Conservation (phyloP, 2,329 filamentous ascomycete species). For the Sordariomycetes sp. region DNA sequence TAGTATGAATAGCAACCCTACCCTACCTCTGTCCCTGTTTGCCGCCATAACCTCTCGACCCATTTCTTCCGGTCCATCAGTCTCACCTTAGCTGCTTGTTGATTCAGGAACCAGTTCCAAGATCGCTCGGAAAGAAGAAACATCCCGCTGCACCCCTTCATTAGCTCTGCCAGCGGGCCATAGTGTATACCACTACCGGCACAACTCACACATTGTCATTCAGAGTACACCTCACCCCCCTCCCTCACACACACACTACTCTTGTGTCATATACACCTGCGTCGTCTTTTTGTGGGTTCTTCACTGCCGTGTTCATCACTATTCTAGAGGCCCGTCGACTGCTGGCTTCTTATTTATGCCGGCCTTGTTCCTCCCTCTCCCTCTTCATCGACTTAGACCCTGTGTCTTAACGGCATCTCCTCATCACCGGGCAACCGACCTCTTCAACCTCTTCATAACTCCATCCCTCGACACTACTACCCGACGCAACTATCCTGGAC, state of each 20-base stretch:
- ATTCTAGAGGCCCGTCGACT: slow-evolving; percentile 2
- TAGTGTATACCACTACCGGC: too few species aligned
- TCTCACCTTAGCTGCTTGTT: too few species aligned
- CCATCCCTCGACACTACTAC: not conserved
- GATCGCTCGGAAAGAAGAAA: slow-evolving; percentile 1
- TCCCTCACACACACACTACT: too few species aligned
- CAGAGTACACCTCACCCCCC: too few species aligned
- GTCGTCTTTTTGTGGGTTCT: too few species aligned
- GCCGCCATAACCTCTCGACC: too few species aligned
- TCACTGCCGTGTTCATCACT: not conserved
- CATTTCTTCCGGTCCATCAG: too few species aligned
- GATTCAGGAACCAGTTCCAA: slow-evolving; percentile 2
- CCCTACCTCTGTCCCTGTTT: not conserved
- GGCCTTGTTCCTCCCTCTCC: not conserved
- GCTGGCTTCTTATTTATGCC: slow-evolving; percentile 1
- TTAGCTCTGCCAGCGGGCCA: too few species aligned
- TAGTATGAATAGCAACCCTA: slow-evolving; percentile 2
- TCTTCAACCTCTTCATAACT: not conserved
- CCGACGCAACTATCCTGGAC: not conserved
- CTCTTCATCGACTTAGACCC: slow-evolving; percentile 2
- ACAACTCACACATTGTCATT: too few species aligned
- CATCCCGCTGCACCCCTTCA: too few species aligned
- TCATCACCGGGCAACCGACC: not conserved
- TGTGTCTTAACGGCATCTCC: slow-evolving; percentile 3
- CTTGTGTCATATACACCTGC: not conserved